phyloP scores from a whole-genome alignment of 495 filamentous ascomycete genomes.

The Geopyxis carbonaria region DNA sequence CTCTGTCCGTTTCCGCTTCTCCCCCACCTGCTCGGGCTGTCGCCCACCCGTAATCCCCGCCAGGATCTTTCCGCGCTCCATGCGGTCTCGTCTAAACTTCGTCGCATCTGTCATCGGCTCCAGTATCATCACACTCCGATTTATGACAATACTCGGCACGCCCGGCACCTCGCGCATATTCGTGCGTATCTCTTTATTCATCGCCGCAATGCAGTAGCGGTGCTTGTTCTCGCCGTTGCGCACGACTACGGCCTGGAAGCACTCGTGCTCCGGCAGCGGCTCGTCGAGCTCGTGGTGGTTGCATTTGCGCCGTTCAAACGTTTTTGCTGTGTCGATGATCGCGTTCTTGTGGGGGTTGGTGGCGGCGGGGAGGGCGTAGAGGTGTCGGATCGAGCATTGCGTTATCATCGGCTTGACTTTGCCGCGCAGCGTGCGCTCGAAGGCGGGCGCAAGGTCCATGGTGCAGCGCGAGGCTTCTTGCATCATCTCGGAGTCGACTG shows the following conservation, averaged over 20 bases:
- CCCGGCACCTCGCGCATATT: slow-evolving; percentile 46
- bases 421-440: slow-evolving; percentile 61
- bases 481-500: slow-evolving; percentile 67
- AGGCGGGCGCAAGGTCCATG: slow-evolving; percentile 55
- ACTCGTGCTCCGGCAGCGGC: slow-evolving; percentile 59
- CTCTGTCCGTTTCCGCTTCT: slow-evolving; percentile 38
- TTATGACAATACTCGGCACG: slow-evolving; percentile 66
- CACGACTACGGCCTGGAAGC: slow-evolving; percentile 58
- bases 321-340: slow-evolving; percentile 51
- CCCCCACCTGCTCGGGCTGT: slow-evolving; percentile 26
- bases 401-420: slow-evolving; percentile 67
- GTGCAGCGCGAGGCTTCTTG: slow-evolving; percentile 55
- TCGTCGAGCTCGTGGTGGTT: slow-evolving; percentile 67
- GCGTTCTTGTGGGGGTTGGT: slow-evolving; percentile 36
- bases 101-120: slow-evolving; percentile 64
- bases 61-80: slow-evolving; percentile 62
- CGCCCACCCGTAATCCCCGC: slow-evolving; percentile 45
- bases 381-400: slow-evolving; percentile 52
- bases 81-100: slow-evolving; percentile 41
- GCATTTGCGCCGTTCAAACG: slow-evolving; percentile 70
- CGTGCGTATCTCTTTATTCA: slow-evolving; percentile 41
- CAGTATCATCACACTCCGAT: slow-evolving; percentile 73
- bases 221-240: slow-evolving; percentile 60
- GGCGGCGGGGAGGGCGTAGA: slow-evolving; percentile 36
- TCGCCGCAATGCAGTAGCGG: slow-evolving; percentile 73